Base-by-base conservation (phyloP, 2,329 filamentous ascomycete genomes). In the Apiospora pterosperma region DNA sequence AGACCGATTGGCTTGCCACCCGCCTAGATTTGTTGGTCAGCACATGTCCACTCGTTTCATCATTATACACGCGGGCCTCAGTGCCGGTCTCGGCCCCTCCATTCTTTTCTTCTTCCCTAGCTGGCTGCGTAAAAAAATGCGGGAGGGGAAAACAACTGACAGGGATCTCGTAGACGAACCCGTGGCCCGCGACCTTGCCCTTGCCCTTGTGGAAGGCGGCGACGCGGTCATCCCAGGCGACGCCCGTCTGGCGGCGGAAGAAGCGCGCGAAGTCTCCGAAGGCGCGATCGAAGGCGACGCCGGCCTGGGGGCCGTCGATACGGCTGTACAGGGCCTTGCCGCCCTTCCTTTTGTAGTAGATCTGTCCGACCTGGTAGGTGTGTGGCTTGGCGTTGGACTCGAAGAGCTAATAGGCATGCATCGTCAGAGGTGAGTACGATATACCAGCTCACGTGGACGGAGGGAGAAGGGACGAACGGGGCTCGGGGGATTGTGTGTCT, bases 331-430 rank as follows among this genome's bases (percentile, higher is more conserved):
- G 1, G 8, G 4, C 6, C 48, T 19, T 31, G 65, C 77, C 76
- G 7, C 76, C 74, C 7, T 76, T 79, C 63, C 76, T 78, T 62
- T 80, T 79, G 69, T 79, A 80, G 68, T 79, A 80, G 63, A 85
- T 85, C 59, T 81, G 82, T 8, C 85, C 85, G 58, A 87, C 85
- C 68, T 83, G 84, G 77, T 92, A 93, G 0, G 85, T 82, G 65
- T 79, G 80, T 0, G 89, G 89, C 16, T 78, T 76, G 12, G 82
- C 78, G 66, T 86, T 82, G 5, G 88, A 90, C 74, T 92, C 87
- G 78, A 88, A 92, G 61, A 94, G 81, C 89, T 93, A n/a, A 12
- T 42, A 23, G 48, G 12, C n/a, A 11, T 28, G n/a, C n/a, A n/a
- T n/a, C n/a, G n/a, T n/a, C n/a, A n/a, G n/a, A n/a, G n/a, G n/a